A percentile compares a stretch with the other conserved stretches of the same genome.
Conservation (phyloP, 495 filamentous ascomycete genomes). For the Penicillium waksmanii region DNA sequence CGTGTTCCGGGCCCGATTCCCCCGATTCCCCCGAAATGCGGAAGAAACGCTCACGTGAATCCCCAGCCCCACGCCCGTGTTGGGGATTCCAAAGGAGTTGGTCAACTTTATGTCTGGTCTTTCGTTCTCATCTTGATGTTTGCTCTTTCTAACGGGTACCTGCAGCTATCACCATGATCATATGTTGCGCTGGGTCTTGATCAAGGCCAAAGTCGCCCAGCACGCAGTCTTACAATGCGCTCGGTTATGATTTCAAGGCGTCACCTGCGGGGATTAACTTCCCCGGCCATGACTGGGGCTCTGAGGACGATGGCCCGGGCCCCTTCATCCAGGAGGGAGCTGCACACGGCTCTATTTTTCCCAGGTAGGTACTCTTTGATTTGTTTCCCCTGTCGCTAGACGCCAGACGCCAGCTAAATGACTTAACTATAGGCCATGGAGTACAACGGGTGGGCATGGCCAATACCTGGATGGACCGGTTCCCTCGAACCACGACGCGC, state of each 20-base stretch:
- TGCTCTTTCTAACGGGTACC: not conserved
- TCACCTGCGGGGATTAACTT: constrained; percentile 3
- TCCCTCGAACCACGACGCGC: constrained; percentile 70
- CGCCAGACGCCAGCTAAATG: not conserved
- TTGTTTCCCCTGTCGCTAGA: not conserved
- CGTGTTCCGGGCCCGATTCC: constrained; percentile 15
- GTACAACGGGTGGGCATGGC: constrained; percentile 95
- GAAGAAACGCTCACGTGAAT: constrained; percentile 26
- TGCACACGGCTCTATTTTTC: constrained; percentile 83
- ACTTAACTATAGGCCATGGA: constrained; percentile 72
- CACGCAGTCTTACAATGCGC: constrained; percentile 25
- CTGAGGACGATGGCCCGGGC: constrained; percentile 3
- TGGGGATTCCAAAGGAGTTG: constrained; percentile 7
- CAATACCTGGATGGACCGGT: constrained; percentile 78
- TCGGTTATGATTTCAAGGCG: constrained; percentile 10
- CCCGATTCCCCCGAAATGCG: constrained; percentile 22
- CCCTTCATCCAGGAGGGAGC: constrained; percentile 21
- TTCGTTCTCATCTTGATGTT: not conserved
- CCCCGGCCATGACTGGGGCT: constrained; percentile 5
- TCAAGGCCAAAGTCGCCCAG: constrained; percentile 21
- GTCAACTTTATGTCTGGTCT: constrained; percentile 10
- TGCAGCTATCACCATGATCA: constrained; percentile 22
- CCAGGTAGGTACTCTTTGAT: constrained; percentile 60
- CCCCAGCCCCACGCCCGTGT: constrained; percentile 19
- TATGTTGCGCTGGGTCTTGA: constrained; percentile 19